Base-by-base conservation (phyloP, 768 basidiomycete species). In the Clavulina sp. region DNA sequence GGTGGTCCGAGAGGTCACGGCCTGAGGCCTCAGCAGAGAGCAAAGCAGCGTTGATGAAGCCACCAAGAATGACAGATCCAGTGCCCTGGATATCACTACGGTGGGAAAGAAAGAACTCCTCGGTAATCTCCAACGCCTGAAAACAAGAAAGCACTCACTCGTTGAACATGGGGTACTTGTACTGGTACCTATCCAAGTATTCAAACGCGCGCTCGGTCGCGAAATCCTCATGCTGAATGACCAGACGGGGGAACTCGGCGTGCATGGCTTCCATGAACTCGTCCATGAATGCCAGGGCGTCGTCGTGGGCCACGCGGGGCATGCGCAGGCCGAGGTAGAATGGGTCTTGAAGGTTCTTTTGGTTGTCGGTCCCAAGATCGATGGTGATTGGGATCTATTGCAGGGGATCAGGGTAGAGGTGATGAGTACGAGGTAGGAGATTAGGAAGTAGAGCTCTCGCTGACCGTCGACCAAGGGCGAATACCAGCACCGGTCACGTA, bases 221-320 rank as follows among this genome's bases (percentile, higher is more conserved):
- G 68, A 91, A 95, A 68, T 95, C 89, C 77, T 86, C 85, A 57
- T 87, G 89, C 65, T 92, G 89, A 55, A 92, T 71, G 61, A 92
- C 71, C 48, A 86, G 71, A 58, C 83, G 80, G 0, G 88, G 89
- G 72, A 81, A 91, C 7, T 73, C 69, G 36, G 62, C 61, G 18
- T 72, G 66, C 73, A 92, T 84, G 64, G 84, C 86, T 36, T 69
- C 61, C 84, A 95, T 88, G 67, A 95, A 91, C 62, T 87, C 83
- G 60, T 91, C 86, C 81, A 95, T 85, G 65, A 93, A 89, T 43
- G 72, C 81, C n/a, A n/a, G n/a, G n/a, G n/a, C n/a, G n/a, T n/a
- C n/a, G n/a, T n/a, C n/a, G n/a, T n/a, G n/a, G n/a, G n/a, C n/a
- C n/a, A n/a, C n/a, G n/a, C n/a, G n/a, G n/a, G n/a, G n/a, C n/a